Percentiles rank a stretch among this genome's conserved stretches.
These are phyloP conservation scores for Polytrichum commune DNA, from an alignment of 225 moss, liverwort and hornwort genomes.

Conservation along the genomic window DNA sequence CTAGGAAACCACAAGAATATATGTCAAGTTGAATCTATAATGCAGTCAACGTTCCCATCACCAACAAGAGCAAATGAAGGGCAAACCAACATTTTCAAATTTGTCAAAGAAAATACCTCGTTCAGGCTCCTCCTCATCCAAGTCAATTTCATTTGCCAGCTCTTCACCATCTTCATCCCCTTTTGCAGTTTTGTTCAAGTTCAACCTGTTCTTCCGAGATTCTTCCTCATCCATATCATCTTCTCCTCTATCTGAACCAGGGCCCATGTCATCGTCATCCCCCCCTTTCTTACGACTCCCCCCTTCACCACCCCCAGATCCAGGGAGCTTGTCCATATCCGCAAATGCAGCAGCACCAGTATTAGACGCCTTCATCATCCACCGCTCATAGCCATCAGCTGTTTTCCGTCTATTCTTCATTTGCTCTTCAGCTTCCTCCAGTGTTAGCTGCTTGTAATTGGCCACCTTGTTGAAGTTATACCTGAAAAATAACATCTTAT, in stretches of 20 bases:
- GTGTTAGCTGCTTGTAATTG: slow-evolving; percentile 92
- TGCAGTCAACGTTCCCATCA: background rate
- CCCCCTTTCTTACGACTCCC: slow-evolving; percentile 50
- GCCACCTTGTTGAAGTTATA: slow-evolving; percentile 99
- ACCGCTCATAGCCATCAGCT: slow-evolving; percentile 96
- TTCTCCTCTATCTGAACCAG: slow-evolving; percentile 82
- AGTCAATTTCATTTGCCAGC: slow-evolving; percentile 77
- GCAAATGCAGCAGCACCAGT: slow-evolving; percentile 62
- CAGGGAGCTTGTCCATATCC: slow-evolving; percentile 60
- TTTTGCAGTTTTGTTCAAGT: slow-evolving; percentile 77
- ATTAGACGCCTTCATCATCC: slow-evolving; percentile 99
- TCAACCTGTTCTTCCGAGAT: slow-evolving; percentile 72
- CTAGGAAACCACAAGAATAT: too few species aligned
- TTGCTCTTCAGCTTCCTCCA: slow-evolving; percentile 98
- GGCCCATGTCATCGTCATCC: slow-evolving; percentile 68
- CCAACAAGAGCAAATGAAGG: background rate
- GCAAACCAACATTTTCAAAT: background rate
- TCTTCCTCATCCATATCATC: slow-evolving; percentile 95
- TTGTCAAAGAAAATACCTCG: slow-evolving; percentile 46
- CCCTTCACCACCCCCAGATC: slow-evolving; percentile 49
- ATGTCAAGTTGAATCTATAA: background rate
- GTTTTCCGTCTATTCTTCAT: slow-evolving; percentile 99
- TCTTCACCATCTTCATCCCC: slow-evolving; percentile 98
- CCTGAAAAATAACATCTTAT: slow-evolving; percentile 34
- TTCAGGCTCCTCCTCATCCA: slow-evolving; percentile 97